These are phyloP conservation scores for Solanum tarapatanum DNA, from an alignment of 257 asterid species.

Conservation along the genomic window DNA sequence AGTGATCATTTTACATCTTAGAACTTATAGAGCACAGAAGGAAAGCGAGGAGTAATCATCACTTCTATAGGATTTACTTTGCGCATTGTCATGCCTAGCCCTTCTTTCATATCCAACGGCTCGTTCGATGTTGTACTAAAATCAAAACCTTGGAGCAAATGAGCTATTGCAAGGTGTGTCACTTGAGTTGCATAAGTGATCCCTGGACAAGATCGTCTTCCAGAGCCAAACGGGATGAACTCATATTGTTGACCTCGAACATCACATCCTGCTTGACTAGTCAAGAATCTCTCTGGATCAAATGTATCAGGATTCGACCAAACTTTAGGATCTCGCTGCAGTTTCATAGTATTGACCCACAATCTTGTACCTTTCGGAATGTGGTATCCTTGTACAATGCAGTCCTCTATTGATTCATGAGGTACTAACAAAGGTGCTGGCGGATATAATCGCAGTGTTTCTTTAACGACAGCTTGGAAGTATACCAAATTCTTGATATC, in stretches of 20 bases:
- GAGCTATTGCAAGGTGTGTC: constrained; percentile 2
- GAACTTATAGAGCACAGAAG: not conserved
- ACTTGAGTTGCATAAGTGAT: not conserved
- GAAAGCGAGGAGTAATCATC: not conserved
- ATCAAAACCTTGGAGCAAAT: not conserved
- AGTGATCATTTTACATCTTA: not conserved
- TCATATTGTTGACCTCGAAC: not conserved
- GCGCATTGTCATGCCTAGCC: not conserved
- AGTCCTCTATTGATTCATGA: not conserved
- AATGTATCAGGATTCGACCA: constrained; percentile 1
- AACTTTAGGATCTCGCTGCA: not conserved
- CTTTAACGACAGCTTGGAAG: not conserved
- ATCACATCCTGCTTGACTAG: not conserved
- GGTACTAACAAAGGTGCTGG: constrained; percentile 3
- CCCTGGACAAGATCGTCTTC: constrained; percentile 6
- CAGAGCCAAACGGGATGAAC: not conserved
- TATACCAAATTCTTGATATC: not conserved
- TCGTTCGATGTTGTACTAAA: not conserved
- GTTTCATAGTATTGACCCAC: not conserved
- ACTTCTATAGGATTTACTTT: not conserved
- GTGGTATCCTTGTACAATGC: not conserved
- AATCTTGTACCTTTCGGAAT: not conserved
- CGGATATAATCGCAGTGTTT: not conserved
- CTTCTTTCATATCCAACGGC: constrained; percentile 2
- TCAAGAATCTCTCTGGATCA: constrained; percentile 3